A percentile compares a stretch with the other conserved stretches of the same genome.
Evolutionary conservation across 2,329 filamentous ascomycete species (phyloP).

Genomic region (Trichoderma sp.): DNA sequence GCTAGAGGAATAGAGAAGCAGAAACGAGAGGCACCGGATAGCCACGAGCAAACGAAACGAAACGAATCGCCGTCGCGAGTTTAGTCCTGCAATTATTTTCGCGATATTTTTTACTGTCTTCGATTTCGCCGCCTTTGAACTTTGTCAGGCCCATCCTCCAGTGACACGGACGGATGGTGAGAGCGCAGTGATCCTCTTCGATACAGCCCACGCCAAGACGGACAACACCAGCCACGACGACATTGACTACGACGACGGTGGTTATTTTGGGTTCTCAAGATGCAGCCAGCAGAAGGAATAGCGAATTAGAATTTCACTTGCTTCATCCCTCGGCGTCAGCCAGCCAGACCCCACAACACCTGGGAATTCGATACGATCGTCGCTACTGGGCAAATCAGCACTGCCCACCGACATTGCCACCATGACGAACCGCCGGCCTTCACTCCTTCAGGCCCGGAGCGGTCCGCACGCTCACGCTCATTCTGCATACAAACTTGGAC

Average conservation of each 20-base stretch:
- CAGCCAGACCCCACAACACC: constrained; percentile 21
- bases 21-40: not conserved
- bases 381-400: constrained; percentile 24
- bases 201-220: not conserved
- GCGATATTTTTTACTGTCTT: not conserved
- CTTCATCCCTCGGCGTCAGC: constrained; percentile 22
- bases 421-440: constrained; percentile 42
- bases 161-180: not conserved
- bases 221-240: not conserved
- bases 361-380: constrained; percentile 28
- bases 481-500: constrained; percentile 19
- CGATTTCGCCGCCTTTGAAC: not conserved
- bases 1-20: not conserved
- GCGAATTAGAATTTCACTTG: constrained; percentile 24
- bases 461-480: constrained; percentile 32
- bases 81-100: not conserved
- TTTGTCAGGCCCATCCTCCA: not conserved
- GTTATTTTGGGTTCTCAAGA: constrained; percentile 15
- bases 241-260: not conserved
- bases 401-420: constrained; percentile 30
- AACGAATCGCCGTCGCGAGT: constrained; percentile 11
- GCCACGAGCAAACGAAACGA: constrained; percentile 21
- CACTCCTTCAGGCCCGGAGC: constrained; percentile 40
- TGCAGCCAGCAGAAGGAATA: constrained; percentile 15
- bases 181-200: not conserved